Evolutionary conservation across 2,329 filamentous ascomycete genomes (phyloP), one percentile per base, ranked within the genome.

Genomic region (Fusarium albidum): DNA sequence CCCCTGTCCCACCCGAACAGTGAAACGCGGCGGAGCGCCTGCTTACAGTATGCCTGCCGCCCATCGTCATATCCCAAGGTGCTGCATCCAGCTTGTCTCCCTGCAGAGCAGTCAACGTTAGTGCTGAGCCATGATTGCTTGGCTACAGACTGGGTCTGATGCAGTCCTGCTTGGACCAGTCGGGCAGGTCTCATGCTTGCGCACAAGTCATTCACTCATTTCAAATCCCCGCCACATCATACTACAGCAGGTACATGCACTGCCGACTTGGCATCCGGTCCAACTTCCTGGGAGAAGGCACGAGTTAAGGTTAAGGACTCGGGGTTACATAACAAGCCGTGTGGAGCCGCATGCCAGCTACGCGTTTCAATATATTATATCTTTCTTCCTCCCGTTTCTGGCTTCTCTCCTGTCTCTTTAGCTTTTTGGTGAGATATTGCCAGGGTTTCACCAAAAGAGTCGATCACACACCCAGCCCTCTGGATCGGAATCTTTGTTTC

Each of bases 311-410:
- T 34, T 25, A 27, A 21, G 26, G 25, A 27, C 14, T 44, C 18
- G 7, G 29, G 15, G 32, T 18, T 58, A 60, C 57, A 60, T 61
- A 61, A 58, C 41, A 27, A 61, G 55, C 39, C 52, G 31, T 15
- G n/a, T n/a, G n/a, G n/a, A n/a, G n/a, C n/a, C n/a, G n/a, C n/a
- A n/a, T n/a, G n/a, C n/a, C n/a, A n/a, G n/a, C n/a, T n/a, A n/a
- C n/a, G n/a, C n/a, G n/a, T n/a, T n/a, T n/a, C n/a, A n/a, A 40
- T 33, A 44, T 53, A 57, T 57, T 29, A 39, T 33, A 18, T 21
- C 35, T 38, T 10, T 5, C 14, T 13, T 10, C 13, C 10, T 18
- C 25, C n/a, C n/a, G n/a, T 17, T 21, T 35, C 21, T 42, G n/a
- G 25, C 14, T 33, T 28, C 33, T 38, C 6, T 12, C 15, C 17